These are phyloP conservation scores for Colletotrichum liriopes DNA, from an alignment of 2,329 filamentous ascomycete species.

Conservation along the genomic window DNA sequence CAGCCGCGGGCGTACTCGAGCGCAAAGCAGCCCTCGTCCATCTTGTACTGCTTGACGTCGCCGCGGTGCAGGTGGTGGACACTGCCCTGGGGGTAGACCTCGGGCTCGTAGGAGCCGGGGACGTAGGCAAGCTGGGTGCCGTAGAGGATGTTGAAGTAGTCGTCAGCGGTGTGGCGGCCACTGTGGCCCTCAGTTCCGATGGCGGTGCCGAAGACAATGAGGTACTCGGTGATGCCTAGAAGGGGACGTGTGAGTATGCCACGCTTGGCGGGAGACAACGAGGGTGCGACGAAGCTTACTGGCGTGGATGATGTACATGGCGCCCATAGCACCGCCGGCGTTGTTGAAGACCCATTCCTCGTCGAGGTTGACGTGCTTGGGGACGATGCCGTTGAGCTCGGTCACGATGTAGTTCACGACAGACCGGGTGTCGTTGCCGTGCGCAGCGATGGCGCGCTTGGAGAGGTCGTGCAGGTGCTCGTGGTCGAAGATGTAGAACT, in stretches of 20 bases:
- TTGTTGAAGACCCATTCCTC: conserved; percentile 96
- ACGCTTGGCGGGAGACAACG: too few relatives aligned
- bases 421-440: conserved; percentile 82
- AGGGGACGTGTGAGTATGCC: conserved; percentile 15
- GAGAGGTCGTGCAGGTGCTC: conserved; percentile 79
- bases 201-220: conserved; percentile 89
- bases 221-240: conserved; percentile 84
- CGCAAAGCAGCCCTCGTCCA: conserved; percentile 83
- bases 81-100: conserved; percentile 78
- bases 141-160: conserved; percentile 93
- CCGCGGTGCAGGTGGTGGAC: conserved; percentile 82
- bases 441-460: conserved; percentile 73
- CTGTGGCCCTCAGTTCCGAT: conserved; percentile 90
- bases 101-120: conserved; percentile 76
- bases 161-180: conserved; percentile 90
- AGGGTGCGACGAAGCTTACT: conserved; percentile 65
- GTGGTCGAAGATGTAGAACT: conserved; percentile 83
- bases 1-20: conserved; percentile 89
- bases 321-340: conserved; percentile 91
- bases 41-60: conserved; percentile 85
- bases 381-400: conserved; percentile 72
- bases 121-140: conserved; percentile 85
- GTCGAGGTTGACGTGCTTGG: conserved; percentile 74
- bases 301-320: conserved; percentile 91
- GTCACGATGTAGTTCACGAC: conserved; percentile 80